Evolutionary conservation across 768 basidiomycete species (phyloP), one percentile per base, ranked within the genome.

Genomic region (Wakefieldia striispora): DNA sequence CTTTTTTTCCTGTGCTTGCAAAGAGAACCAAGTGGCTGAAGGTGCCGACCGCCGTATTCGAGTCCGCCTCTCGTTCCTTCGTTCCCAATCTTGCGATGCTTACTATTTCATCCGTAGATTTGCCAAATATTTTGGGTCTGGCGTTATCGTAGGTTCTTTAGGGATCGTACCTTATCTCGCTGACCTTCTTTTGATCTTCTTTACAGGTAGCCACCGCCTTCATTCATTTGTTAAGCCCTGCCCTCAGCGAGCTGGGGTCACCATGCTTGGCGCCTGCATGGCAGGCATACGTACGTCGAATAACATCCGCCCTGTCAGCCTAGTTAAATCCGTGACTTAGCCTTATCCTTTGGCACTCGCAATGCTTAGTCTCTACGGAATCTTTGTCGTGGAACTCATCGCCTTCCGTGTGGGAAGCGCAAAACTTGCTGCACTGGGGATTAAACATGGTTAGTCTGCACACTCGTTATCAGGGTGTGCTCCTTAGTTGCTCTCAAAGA

Each of bases 111-210:
- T 36, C 16, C 20, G 17, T 50, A 88, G 87, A 43, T 90, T 93
- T 64, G 85, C 88, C 27, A 93, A 91, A 68, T 92, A 86, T 66
- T 94, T 95, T 68, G 92, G 92, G 23, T 91, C 89, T 13, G 92
- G 92, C 21, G 88, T 91, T 42, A 91, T 91, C 58, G 88, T 89
- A 50, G 58, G 84, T 72, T 26, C 14, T 11, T 56, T 38, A 13
- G 43, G 40, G 2, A 12, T 21, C 12, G 20, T 35, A 26, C 17
- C 19, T 31, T 29, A 33, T 16, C 33, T 33, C 14, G 6, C 5
- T 31, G 31, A 8, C 26, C 31, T 31, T 16, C 33, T 40, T 19
- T 31, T 53, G 9, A 54, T 36, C 20, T 17, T 39, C 9, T 54
- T 45, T 41, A 23, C 55, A 91, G 88, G 86, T 97, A 50, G 91